These are phyloP conservation scores for Geosmithia flava DNA, from an alignment of 2,329 filamentous ascomycete genomes.

Conservation along the genomic window DNA sequence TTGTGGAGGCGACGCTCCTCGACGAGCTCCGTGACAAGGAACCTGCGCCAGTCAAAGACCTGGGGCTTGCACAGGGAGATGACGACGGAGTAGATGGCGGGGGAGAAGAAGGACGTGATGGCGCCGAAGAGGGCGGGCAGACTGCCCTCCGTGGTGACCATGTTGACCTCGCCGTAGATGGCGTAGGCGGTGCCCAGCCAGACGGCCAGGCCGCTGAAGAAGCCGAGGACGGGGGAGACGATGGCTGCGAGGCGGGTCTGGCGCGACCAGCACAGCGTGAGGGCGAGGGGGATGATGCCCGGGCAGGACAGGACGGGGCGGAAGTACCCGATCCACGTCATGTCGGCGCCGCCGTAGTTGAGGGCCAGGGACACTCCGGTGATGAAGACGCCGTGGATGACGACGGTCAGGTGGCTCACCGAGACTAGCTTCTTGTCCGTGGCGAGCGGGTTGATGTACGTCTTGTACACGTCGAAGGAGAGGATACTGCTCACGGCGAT, in stretches of 20 bases:
- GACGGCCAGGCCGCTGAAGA: conserved; percentile 30
- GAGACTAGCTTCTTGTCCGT: conserved; percentile 62
- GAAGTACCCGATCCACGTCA: conserved; percentile 1
- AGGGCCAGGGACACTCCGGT: background rate
- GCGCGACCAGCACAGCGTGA: conserved; percentile 33
- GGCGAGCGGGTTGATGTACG: conserved; percentile 65
- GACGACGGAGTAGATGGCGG: conserved; percentile 23
- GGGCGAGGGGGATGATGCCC: conserved; percentile 33
- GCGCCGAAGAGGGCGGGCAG: conserved; percentile 36
- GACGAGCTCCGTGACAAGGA: conserved; percentile 4
- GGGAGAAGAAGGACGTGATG: conserved; percentile 25
- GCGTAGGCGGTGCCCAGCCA: conserved; percentile 32
- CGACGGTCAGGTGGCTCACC: conserved; percentile 44
- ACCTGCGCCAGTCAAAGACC: conserved; percentile 18
- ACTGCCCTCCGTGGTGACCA: conserved; percentile 28
- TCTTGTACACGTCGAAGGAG: conserved; percentile 76
- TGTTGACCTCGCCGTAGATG: conserved; percentile 27
- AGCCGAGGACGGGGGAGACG: conserved; percentile 29
- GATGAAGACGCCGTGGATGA: conserved; percentile 57
- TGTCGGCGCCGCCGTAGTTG: background rate
- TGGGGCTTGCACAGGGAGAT: conserved; percentile 27
- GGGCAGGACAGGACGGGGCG: conserved; percentile 11
- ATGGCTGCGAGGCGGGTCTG: conserved; percentile 32
- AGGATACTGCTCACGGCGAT: conserved; percentile 73
- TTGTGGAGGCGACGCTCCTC: background rate